Evolutionary conservation across 345 rosid species (phyloP).

Genomic region (Pelargonium nanum): DNA sequence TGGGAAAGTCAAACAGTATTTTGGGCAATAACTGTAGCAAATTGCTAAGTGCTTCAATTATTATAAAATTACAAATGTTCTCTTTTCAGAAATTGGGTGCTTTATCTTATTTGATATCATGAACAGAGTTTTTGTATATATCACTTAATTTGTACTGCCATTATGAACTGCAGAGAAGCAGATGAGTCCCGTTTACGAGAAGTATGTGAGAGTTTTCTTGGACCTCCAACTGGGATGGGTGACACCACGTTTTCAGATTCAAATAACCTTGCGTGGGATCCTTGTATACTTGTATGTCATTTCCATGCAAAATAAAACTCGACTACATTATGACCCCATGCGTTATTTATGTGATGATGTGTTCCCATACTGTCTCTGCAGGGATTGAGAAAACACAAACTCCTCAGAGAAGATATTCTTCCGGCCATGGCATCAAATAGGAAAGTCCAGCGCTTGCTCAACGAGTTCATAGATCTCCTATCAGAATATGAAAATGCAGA

Average conservation of each 20-base stretch:
- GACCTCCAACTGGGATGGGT: slow-evolving; percentile 90
- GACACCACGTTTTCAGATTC: slow-evolving; percentile 41
- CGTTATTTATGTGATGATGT: neutral
- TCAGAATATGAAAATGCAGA: slow-evolving; percentile 68
- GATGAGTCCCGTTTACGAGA: slow-evolving; percentile 94
- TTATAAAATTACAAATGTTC: no score
- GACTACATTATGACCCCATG: neutral
- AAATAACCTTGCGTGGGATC: slow-evolving; percentile 68
- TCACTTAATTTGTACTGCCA: neutral
- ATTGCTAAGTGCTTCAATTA: no score
- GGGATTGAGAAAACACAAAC: slow-evolving; percentile 94
- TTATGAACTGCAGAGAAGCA: slow-evolving; percentile 59
- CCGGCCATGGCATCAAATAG: slow-evolving; percentile 96
- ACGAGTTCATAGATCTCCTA: slow-evolving; percentile 85
- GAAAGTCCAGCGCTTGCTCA: slow-evolving; percentile 89
- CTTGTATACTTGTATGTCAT: slow-evolving; percentile 66
- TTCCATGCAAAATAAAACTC: neutral
- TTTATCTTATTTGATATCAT: neutral
- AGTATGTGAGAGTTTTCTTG: slow-evolving; percentile 89
- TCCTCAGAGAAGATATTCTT: slow-evolving; percentile 75
- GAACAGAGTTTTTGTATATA: neutral
- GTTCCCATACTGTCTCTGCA: slow-evolving; percentile 23
- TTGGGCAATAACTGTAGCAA: no score
- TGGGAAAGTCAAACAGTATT: no score
- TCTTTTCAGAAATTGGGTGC: no score